Conservation (phyloP, 768 basidiomycete species). For the Termitomyces heimii region DNA sequence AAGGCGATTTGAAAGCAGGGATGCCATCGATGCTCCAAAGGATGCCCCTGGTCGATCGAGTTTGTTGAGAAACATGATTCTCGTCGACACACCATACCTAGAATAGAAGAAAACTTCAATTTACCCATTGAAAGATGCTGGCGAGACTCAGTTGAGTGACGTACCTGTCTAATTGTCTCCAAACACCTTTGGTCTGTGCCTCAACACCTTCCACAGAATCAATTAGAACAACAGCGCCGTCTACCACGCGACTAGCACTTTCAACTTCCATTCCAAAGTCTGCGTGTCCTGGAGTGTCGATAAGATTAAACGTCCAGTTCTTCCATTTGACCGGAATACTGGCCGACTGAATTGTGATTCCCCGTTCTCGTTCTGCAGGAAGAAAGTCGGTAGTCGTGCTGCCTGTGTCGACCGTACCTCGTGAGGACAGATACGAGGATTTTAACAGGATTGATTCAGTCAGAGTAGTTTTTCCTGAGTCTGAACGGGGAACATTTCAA, state of each 20-base stretch:
- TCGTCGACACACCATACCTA: constrained; percentile 75
- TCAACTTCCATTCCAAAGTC: constrained; percentile 98
- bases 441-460: constrained; percentile 82
- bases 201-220: constrained; percentile 92
- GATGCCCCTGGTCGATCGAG: constrained; percentile 85
- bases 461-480: constrained; percentile 86
- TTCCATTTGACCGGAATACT: constrained; percentile 88
- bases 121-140: constrained; percentile 1
- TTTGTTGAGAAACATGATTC: constrained; percentile 84
- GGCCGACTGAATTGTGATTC: constrained; percentile 90
- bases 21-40: constrained; percentile 63
- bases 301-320: constrained; percentile 78
- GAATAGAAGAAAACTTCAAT: background rate
- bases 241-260: constrained; percentile 85
- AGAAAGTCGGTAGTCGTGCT: constrained; percentile 90
- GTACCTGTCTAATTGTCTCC: constrained; percentile 82
- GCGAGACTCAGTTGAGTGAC: constrained; percentile 25
- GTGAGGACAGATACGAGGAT: constrained; percentile 63
- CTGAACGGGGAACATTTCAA: constrained; percentile 28
- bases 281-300: constrained; percentile 90
- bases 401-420: constrained; percentile 85
- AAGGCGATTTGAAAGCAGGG: constrained; percentile 66
- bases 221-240: constrained; percentile 83
- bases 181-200: constrained; percentile 85
- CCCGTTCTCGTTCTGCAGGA: constrained; percentile 83